These are phyloP conservation scores for Gastrolobium bilobum DNA, from an alignment of 306 rosid genomes.

Conservation along the genomic window DNA sequence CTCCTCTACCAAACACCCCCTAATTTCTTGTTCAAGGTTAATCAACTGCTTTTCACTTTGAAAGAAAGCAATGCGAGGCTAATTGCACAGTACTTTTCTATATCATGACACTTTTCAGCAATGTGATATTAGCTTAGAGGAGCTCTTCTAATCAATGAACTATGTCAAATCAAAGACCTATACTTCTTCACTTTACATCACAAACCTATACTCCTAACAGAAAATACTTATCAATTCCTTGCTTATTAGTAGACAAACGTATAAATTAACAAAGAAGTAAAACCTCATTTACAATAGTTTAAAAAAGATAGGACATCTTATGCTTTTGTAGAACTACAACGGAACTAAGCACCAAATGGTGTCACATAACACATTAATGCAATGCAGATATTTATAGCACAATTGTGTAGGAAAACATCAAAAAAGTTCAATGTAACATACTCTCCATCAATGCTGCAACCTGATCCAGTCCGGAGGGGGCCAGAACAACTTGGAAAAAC, in stretches of 20 bases:
- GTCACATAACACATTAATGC: neutral
- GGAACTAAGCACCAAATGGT: neutral
- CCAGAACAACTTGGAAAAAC: slow-evolving; percentile 71
- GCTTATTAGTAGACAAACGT: neutral
- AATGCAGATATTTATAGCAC: neutral
- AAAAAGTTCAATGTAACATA: neutral
- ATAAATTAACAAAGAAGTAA: neutral
- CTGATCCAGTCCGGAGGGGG: slow-evolving; percentile 78
- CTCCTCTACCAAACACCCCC: too few relatives aligned
- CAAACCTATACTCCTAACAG: neutral
- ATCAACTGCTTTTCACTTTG: neutral
- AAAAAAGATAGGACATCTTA: neutral
- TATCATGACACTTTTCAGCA: too few relatives aligned
- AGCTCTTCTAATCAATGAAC: too few relatives aligned
- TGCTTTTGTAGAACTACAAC: neutral
- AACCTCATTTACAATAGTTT: neutral
- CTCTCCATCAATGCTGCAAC: slow-evolving; percentile 6
- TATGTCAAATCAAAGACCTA: too few relatives aligned
- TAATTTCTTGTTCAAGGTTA: slow-evolving; percentile 2
- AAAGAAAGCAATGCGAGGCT: neutral
- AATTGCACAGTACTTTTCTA: too few relatives aligned
- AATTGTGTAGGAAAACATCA: slow-evolving; percentile 5
- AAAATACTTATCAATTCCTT: neutral
- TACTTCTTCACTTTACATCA: neutral
- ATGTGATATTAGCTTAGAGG: too few relatives aligned